A percentile compares a stretch with the other conserved stretches of the same genome.
Evolutionary conservation across 2,329 filamentous ascomycete species (phyloP).

Genomic region (Sporothrix dimorphospora): DNA sequence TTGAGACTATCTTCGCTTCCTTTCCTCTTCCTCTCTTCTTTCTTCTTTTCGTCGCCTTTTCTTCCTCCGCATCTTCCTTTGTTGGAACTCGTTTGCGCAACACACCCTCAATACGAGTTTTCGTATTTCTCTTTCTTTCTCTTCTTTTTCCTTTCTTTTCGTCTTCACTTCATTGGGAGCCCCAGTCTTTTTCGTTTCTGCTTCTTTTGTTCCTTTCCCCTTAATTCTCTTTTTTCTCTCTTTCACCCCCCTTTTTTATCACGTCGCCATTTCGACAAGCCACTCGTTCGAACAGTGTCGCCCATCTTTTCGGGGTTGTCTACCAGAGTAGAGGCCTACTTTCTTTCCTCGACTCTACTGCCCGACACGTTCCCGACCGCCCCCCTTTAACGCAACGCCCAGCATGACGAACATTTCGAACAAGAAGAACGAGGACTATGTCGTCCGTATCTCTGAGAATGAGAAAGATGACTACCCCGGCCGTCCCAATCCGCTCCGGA

Average conservation of each 20-base stretch:
- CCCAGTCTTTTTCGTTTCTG: not conserved
- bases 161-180: not conserved
- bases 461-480: slow-evolving; percentile 45
- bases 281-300: not conserved
- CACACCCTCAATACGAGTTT: not conserved
- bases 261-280: not conserved
- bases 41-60: not conserved
- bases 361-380: not conserved
- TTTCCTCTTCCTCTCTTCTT: slow-evolving; percentile 11
- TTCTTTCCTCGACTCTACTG: not conserved
- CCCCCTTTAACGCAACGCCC: not conserved
- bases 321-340: not conserved
- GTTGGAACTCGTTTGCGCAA: not conserved
- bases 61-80: not conserved
- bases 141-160: slow-evolving; percentile 14
- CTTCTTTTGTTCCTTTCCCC: slow-evolving; percentile 8
- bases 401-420: slow-evolving; percentile 66
- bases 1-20: not conserved
- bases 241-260: slow-evolving; percentile 8
- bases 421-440: slow-evolving; percentile 85
- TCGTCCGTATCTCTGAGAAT: slow-evolving; percentile 59
- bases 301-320: not conserved
- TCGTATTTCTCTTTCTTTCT: slow-evolving; percentile 13
- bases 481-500: slow-evolving; percentile 45
- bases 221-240: not conserved